Conservation (phyloP, 352 stramenopile species). For the Phytophthora sp. region DNA sequence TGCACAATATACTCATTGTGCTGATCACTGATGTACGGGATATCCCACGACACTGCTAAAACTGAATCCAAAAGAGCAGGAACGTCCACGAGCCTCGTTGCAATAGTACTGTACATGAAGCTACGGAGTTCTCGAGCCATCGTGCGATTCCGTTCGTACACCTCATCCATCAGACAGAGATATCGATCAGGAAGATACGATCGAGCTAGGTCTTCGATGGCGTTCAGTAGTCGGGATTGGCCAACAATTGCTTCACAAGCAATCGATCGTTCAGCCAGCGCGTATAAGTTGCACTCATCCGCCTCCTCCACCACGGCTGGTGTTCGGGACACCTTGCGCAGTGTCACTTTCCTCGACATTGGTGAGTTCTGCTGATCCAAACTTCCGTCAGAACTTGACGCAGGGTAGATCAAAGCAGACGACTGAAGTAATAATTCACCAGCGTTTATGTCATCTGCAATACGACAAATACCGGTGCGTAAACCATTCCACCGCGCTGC, state of each 20-base stretch:
- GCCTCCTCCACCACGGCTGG: slow-evolving; percentile 54
- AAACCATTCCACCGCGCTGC: slow-evolving; percentile 48
- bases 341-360: slow-evolving; percentile 42
- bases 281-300: slow-evolving; percentile 64
- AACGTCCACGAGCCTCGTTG: slow-evolving; percentile 51
- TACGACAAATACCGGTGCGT: slow-evolving; percentile 55
- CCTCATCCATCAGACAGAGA: slow-evolving; percentile 72
- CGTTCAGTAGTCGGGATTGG: slow-evolving; percentile 66
- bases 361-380: slow-evolving; percentile 28
- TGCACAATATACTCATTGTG: slow-evolving; percentile 84
- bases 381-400: slow-evolving; percentile 17
- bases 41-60: slow-evolving; percentile 64
- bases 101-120: slow-evolving; percentile 71
- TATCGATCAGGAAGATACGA: slow-evolving; percentile 71
- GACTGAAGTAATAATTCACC: slow-evolving; percentile 58
- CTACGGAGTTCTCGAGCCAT: slow-evolving; percentile 60
- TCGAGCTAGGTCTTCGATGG: slow-evolving; percentile 69
- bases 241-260: slow-evolving; percentile 68
- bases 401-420: slow-evolving; percentile 45
- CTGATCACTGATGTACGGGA: slow-evolving; percentile 67
- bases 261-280: slow-evolving; percentile 65
- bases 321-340: slow-evolving; percentile 59
- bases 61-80: slow-evolving; percentile 52
- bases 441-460: slow-evolving; percentile 53
- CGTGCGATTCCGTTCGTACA: slow-evolving; percentile 59